Evolutionary conservation across 257 asterid species (phyloP).

Genomic region (Rehmannia glutinosa): DNA sequence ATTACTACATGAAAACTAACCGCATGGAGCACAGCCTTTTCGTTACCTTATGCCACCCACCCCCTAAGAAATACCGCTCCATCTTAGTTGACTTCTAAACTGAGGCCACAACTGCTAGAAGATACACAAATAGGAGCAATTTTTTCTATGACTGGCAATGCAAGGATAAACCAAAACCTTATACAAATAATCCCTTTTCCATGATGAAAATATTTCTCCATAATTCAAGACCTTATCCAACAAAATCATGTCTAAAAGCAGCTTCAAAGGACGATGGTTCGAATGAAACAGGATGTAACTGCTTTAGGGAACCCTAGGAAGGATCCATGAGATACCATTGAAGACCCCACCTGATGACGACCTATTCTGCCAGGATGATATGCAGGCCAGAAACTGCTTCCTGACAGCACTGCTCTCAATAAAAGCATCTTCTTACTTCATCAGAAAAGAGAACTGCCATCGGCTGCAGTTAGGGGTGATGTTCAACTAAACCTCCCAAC

Average conservation of each 20-base stretch:
- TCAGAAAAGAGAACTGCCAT: background rate
- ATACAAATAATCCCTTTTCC: background rate
- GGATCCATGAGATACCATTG: background rate
- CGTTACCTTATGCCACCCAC: background rate
- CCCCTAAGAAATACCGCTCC: background rate
- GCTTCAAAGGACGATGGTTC: background rate
- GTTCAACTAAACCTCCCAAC: background rate
- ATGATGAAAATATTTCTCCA: background rate
- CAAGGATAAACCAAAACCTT: background rate
- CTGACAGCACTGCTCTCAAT: background rate
- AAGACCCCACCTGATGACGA: background rate
- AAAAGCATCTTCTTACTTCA: conserved; percentile 1
- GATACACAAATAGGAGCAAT: background rate
- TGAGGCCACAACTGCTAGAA: background rate
- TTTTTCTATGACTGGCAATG: background rate
- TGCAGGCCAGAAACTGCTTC: conserved; percentile 5
- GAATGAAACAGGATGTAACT: background rate
- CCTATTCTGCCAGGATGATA: background rate
- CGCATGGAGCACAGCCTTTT: too few species aligned
- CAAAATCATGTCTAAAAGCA: background rate
- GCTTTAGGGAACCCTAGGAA: background rate
- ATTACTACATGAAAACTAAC: background rate
- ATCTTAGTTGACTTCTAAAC: conserved; percentile 1
- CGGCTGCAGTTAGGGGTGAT: background rate
- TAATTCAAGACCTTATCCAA: conserved; percentile 7